Base-by-base conservation (phyloP, 495 filamentous ascomycete genomes). In the Lasiosphaeria hispida region DNA sequence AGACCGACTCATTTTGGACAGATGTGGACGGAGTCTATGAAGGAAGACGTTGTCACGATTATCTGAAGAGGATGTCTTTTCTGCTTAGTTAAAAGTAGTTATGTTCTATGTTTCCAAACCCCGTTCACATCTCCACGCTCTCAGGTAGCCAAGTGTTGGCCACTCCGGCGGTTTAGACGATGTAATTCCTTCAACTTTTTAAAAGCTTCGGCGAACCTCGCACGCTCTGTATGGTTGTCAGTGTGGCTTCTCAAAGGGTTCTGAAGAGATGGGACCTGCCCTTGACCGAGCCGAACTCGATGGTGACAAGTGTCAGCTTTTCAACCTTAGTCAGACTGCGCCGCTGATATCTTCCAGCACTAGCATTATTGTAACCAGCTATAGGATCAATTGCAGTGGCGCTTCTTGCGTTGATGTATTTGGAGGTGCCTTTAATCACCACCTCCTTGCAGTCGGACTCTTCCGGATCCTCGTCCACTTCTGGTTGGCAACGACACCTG, bases 261-360 rank as follows among this genome's bases (percentile, higher is more conserved):
- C 4, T 38, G 14, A 41, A 41, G 39, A 41, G 39, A 13, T 15
- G 14, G 14, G 39, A 55, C 51, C 10, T 51, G 59, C 61, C 61
- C 19, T 63, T 45, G n/a, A 59, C 55, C 10, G 36, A 34, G 10
- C 11, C 45, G 42, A 63, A 59, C 47, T 53, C 56, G 30, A 63
- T 38, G 2, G 35, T 55, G 10, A 63, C 56, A n/a, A 48, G 52
- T 35, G 38, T 63, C 47, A 63, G 9, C 45, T 41, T 59, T 41
- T 55, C 48, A 10, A 59, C 47, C 40, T 23, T 7, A 19, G 2
- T 45, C 39, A 63, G 10, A 11, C 50, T 48, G 18, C 40, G 51
- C 10, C 33, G 37, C 34, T 63, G 61, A 42, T 43, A 59, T 37
- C 56, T 36, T 13, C 61, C 61, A 5, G 56, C 61, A 13, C 52